Evolutionary conservation across 192 early-diverging fungal genomes (phyloP), one percentile per base, ranked within the genome.

Genomic region (Mortierella alpina): DNA sequence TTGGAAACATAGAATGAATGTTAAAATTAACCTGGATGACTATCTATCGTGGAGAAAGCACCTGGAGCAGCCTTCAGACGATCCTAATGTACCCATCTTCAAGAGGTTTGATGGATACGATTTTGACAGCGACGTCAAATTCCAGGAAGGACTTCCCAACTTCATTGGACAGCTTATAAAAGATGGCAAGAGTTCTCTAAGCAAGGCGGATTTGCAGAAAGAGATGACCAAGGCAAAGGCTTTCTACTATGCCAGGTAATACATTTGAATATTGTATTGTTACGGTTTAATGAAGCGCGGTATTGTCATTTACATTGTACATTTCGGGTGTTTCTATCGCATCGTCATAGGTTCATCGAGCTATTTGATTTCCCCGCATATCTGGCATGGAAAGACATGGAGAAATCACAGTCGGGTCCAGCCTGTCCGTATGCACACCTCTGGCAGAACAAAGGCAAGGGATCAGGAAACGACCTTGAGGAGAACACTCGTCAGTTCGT

Each of bases 381-480:
- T 55, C 20, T 86, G 18, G 44, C 41, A 45, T 86, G 83, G 85
- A 86, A 88, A 31, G 64, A 77, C 5, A 71, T 83, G 65, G 79
- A 83, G 48, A 80, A 86, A 17, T 68, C 82, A 44, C 65, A 73
- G 63, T 58, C 63, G 5, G 73, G 82, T 39, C 78, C 87, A 12
- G 83, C 75, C 7, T 88, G 87, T 63, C 87, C 87, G 15, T 88
- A 78, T 80, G 87, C 87, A 49, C 86, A 86, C 67, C 76, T 84
- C n/a, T 88, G 87, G 87, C 84, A 88, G 66, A 77, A 88, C 66
- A 86, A 84, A 55, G 82, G 81, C 42, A 82, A 75, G 48, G 84
- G 81, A 59, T 42, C 70, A 10, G 56, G 55, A 10, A 73, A 46
- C 31, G 73, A 68, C 14, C 7, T 81, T 14, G 49, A 56, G 9